Conservation (phyloP, 2,329 filamentous ascomycete species). For the Fusarium coicis region DNA sequence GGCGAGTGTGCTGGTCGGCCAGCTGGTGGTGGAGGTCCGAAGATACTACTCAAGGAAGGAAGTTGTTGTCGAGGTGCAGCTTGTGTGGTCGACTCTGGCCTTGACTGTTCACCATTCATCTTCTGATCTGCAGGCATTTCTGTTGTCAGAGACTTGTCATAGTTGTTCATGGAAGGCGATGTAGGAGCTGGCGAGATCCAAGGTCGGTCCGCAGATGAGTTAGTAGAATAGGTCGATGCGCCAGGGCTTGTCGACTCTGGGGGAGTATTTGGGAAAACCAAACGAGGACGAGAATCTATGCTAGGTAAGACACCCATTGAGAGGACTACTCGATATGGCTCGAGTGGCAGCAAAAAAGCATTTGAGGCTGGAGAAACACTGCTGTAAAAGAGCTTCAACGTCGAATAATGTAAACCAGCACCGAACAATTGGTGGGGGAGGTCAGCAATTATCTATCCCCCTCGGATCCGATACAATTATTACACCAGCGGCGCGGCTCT, state of each 20-base stretch:
- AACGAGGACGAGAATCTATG: conserved; percentile 61
- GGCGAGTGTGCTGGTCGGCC: conserved; percentile 59
- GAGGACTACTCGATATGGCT: conserved; percentile 48
- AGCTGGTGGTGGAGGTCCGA: conserved; percentile 60
- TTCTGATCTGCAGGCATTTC: conserved; percentile 56
- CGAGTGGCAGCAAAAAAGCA: conserved; percentile 41
- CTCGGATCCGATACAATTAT: conserved; percentile 40
- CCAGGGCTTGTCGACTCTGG: conserved; percentile 65
- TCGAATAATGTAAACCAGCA: conserved; percentile 31
- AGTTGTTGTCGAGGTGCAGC: conserved; percentile 58
- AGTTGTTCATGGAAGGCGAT: conserved; percentile 68
- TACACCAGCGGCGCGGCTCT: conserved; percentile 44
- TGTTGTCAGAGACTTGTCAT: conserved; percentile 60
- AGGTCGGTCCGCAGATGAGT: conserved; percentile 57
- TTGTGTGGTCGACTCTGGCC: conserved; percentile 49
- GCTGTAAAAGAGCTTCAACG: conserved; percentile 25
- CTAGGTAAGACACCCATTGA: conserved; percentile 67
- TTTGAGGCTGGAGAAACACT: conserved; percentile 30
- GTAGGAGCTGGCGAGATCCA: conserved; percentile 55
- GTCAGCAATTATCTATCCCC: conserved; percentile 43
- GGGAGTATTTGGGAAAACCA: conserved; percentile 64
- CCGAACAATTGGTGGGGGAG: conserved; percentile 32
- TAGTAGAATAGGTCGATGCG: conserved; percentile 59
- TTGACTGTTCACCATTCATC: conserved; percentile 51
- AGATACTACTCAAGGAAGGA: conserved; percentile 67